Percentiles rank a stretch among this genome's conserved stretches.
Evolutionary conservation across 2,329 filamentous ascomycete species (phyloP).

Genomic region (Ilyonectria sp.): DNA sequence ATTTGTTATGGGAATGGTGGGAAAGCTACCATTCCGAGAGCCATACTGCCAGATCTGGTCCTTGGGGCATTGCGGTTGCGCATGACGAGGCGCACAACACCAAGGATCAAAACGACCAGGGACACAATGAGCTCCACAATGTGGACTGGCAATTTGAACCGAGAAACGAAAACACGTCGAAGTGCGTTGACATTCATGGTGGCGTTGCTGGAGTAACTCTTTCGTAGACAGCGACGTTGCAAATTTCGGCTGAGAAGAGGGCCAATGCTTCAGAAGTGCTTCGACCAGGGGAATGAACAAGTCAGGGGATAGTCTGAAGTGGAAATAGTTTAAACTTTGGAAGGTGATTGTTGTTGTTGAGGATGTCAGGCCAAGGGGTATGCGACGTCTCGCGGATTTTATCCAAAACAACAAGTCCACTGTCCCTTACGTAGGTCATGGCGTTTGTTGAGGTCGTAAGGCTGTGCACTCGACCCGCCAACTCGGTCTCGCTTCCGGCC

Average conservation of each 20-base stretch:
- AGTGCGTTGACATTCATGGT: neutral
- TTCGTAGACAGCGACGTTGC: neutral
- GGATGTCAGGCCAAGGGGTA: neutral
- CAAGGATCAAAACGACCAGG: conserved; percentile 8
- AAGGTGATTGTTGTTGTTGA: neutral
- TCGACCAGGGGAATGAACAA: neutral
- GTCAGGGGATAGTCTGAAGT: neutral
- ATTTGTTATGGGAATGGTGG: neutral
- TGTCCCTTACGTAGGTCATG: neutral
- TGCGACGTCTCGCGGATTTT: neutral
- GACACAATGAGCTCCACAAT: conserved; percentile 10
- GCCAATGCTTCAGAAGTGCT: neutral
- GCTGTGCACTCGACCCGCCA: neutral
- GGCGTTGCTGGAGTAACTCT: neutral
- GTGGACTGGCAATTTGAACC: conserved; percentile 13
- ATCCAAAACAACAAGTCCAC: neutral
- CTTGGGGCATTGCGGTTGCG: conserved; percentile 17
- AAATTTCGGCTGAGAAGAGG: neutral
- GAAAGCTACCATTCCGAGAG: conserved; percentile 1
- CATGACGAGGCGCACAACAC: conserved; percentile 4
- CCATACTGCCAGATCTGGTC: conserved; percentile 16
- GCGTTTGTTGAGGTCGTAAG: neutral
- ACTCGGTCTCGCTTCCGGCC: neutral
- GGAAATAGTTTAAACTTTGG: neutral
- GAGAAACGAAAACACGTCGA: neutral